Percentiles rank a stretch among this genome's conserved stretches.
Conservation (phyloP, 2,329 filamentous ascomycete species). For the Trichoderma cornu-damae region DNA sequence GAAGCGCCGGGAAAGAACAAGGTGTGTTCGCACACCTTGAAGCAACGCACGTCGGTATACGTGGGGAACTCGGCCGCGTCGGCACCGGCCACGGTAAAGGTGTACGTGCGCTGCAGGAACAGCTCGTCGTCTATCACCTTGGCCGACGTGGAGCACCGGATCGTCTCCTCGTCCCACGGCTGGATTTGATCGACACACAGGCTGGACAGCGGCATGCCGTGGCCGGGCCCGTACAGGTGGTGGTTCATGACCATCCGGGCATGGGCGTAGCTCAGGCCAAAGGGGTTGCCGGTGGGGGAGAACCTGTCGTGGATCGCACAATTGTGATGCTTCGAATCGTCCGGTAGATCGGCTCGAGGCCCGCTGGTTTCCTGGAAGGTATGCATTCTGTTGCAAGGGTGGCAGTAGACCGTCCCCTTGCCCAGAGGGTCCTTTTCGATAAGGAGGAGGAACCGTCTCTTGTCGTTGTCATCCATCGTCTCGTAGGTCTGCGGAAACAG, state of each 20-base stretch:
- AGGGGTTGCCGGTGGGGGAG: conserved; percentile 22
- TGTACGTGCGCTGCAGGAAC: conserved; percentile 22
- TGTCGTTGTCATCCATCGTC: conserved; percentile 11
- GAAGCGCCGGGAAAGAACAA: conserved; percentile 22
- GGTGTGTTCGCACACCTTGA: conserved; percentile 25
- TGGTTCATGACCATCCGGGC: conserved; percentile 24
- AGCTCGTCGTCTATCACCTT: conserved; percentile 22
- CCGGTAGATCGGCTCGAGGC: conserved; percentile 9
- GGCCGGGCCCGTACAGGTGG: conserved; percentile 22
- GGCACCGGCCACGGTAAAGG: conserved; percentile 16
- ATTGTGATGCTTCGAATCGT: neutral
- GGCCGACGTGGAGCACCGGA: conserved; percentile 22
- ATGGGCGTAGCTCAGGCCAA: conserved; percentile 22
- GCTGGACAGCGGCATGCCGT: conserved; percentile 22
- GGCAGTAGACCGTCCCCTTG: conserved; percentile 22
- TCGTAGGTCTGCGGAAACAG: conserved; percentile 4
- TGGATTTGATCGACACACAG: conserved; percentile 21
- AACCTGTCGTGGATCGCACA: conserved; percentile 22
- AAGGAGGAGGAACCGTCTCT: conserved; percentile 18
- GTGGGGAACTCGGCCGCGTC: conserved; percentile 19
- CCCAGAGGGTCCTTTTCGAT: conserved; percentile 22
- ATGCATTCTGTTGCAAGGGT: conserved; percentile 22
- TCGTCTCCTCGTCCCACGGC: conserved; percentile 7
- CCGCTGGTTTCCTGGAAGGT: conserved; percentile 19
- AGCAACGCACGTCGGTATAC: conserved; percentile 22